These are phyloP conservation scores for Alternaria sp. DNA, from an alignment of 2,329 filamentous ascomycete genomes.

Conservation along the genomic window DNA sequence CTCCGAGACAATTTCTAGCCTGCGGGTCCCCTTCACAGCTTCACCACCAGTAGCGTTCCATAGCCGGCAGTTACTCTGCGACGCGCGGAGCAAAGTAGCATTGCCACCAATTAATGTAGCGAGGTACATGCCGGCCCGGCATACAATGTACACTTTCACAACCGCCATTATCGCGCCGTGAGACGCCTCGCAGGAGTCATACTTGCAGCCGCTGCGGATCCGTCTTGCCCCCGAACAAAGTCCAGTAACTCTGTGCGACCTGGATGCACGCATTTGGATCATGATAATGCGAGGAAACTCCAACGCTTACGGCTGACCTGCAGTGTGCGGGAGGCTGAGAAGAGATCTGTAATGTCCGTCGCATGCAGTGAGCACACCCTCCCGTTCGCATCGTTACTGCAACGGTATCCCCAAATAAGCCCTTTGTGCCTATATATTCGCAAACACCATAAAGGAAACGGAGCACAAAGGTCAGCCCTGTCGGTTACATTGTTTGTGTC, in stretches of 20 bases:
- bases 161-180: neutral
- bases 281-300: neutral
- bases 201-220: slow-evolving; percentile 11
- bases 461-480: slow-evolving; percentile 6
- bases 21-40: slow-evolving; percentile 13
- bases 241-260: slow-evolving; percentile 8
- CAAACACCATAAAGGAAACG: slow-evolving; percentile 4
- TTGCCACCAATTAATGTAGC: neutral
- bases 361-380: slow-evolving; percentile 42
- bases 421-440: neutral
- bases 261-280: neutral
- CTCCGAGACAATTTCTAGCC: slow-evolving; percentile 38
- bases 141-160: neutral
- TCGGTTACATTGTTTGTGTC: slow-evolving; percentile 6
- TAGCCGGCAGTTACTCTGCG: slow-evolving; percentile 2
- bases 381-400: slow-evolving; percentile 14
- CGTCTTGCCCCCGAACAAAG: neutral
- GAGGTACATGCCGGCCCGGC: slow-evolving; percentile 9
- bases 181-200: neutral
- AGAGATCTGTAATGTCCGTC: slow-evolving; percentile 29
- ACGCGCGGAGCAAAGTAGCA: neutral
- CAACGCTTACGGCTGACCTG: slow-evolving; percentile 20
- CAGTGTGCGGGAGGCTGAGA: slow-evolving; percentile 37
- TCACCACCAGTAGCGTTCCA: slow-evolving; percentile 9
- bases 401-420: neutral